Conservation (phyloP, 139 green algal species). For the Nannochloris sp. region DNA sequence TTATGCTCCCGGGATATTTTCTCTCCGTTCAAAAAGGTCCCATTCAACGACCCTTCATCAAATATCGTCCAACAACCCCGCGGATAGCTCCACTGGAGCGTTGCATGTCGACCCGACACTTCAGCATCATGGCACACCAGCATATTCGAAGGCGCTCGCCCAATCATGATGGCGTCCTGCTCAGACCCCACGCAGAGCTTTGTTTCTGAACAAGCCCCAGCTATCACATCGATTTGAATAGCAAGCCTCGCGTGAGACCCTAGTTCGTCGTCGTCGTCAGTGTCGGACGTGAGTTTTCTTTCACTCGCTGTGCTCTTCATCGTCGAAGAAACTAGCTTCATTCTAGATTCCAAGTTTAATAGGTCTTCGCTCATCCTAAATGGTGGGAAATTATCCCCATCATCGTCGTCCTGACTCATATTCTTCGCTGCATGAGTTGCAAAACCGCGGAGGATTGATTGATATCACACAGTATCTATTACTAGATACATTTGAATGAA, state of each 20-base stretch:
- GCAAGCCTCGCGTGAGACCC: conserved; percentile 15
- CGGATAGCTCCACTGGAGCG: conserved; percentile 36
- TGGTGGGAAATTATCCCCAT: neutral
- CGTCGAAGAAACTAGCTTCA: neutral
- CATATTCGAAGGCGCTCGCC: conserved; percentile 32
- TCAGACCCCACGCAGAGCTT: conserved; percentile 11
- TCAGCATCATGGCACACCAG: conserved; percentile 55
- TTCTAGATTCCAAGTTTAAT: too few species aligned
- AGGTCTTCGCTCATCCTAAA: neutral
- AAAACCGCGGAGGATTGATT: too few species aligned
- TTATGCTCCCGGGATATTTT: conserved; percentile 46
- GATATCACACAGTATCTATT: too few species aligned
- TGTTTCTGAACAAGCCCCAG: conserved; percentile 30
- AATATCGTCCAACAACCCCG: conserved; percentile 36
- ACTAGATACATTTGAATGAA: too few species aligned
- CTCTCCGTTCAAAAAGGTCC: conserved; percentile 51
- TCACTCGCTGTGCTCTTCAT: conserved; percentile 8
- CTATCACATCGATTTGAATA: conserved; percentile 40
- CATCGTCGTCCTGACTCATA: too few species aligned
- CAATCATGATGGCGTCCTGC: conserved; percentile 44
- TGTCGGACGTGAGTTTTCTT: neutral
- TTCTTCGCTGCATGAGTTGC: too few species aligned
- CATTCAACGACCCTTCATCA: conserved; percentile 67
- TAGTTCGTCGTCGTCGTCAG: conserved; percentile 1
- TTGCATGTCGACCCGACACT: conserved; percentile 50